These are phyloP conservation scores for Trifolium dubium DNA, from an alignment of 306 rosid genomes.

Conservation along the genomic window DNA sequence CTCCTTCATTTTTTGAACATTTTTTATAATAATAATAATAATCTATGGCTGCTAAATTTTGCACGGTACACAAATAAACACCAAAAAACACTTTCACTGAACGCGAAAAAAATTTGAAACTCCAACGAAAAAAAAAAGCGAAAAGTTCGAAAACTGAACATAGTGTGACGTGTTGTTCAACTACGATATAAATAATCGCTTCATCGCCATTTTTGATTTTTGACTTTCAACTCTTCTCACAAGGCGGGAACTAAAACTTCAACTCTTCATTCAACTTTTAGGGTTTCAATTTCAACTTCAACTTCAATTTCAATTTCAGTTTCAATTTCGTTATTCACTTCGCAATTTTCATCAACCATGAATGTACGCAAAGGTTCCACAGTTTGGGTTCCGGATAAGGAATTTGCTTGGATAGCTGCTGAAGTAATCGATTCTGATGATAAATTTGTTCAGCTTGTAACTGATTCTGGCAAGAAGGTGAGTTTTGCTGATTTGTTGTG, in stretches of 20 bases:
- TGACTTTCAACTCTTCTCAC: slow-evolving; percentile 39
- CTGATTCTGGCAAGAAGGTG: slow-evolving; percentile 80
- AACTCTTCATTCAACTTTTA: slow-evolving; percentile 37
- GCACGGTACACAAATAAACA: not conserved
- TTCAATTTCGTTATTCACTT: not conserved
- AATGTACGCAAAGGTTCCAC: slow-evolving; percentile 75
- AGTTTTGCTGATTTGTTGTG: not conserved
- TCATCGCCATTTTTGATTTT: slow-evolving; percentile 52
- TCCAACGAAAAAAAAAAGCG: not conserved
- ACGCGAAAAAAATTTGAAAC: slow-evolving; percentile 7
- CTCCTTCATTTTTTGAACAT: not conserved
- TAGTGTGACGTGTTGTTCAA: slow-evolving; percentile 53
- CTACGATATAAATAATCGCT: slow-evolving; percentile 44
- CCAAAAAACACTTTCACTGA: too few species aligned
- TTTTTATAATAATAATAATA: not conserved
- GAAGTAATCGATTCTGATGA: slow-evolving; percentile 64
- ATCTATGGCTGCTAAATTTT: not conserved
- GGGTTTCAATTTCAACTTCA: slow-evolving; percentile 55
- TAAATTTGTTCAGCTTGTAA: slow-evolving; percentile 51
- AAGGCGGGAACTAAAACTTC: slow-evolving; percentile 82
- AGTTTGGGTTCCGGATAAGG: slow-evolving; percentile 83
- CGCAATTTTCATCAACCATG: slow-evolving; percentile 52
- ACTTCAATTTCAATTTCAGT: slow-evolving; percentile 36
- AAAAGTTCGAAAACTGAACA: slow-evolving; percentile 6
- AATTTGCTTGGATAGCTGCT: slow-evolving; percentile 75